Percentiles rank a stretch among this genome's conserved stretches.
Evolutionary conservation across 2,329 filamentous ascomycete genomes (phyloP).

Genomic region (Curvularia lunata): DNA sequence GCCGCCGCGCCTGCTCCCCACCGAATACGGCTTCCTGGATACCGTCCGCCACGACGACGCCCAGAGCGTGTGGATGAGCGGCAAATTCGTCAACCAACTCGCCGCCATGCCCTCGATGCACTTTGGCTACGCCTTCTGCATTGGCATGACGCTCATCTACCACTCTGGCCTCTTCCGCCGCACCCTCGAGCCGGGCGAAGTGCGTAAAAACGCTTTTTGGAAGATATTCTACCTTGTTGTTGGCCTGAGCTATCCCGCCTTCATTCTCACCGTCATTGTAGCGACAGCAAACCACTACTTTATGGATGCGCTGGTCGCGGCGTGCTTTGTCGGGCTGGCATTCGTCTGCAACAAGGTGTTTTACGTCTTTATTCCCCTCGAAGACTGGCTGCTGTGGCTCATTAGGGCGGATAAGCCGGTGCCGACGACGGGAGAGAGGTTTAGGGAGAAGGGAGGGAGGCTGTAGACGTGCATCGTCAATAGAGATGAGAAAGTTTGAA

Average conservation of each 20-base stretch:
- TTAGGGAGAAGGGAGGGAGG: slow-evolving; percentile 46
- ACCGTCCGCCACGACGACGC: slow-evolving; percentile 57
- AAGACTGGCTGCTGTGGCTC: slow-evolving; percentile 58
- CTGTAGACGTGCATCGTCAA: slow-evolving; percentile 19
- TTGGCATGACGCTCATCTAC: slow-evolving; percentile 60
- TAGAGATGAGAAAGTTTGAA: too few relatives aligned
- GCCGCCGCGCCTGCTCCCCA: slow-evolving; percentile 57
- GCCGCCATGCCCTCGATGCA: slow-evolving; percentile 60
- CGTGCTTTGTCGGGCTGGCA: slow-evolving; percentile 55
- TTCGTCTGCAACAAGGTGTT: slow-evolving; percentile 60
- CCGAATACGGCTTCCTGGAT: slow-evolving; percentile 55
- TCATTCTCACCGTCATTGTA: slow-evolving; percentile 64
- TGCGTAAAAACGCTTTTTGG: slow-evolving; percentile 51
- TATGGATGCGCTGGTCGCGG: slow-evolving; percentile 61
- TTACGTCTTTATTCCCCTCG: slow-evolving; percentile 58
- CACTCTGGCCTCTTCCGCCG: slow-evolving; percentile 58
- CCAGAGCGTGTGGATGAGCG: slow-evolving; percentile 55
- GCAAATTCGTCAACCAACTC: slow-evolving; percentile 55
- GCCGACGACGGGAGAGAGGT: slow-evolving; percentile 60
- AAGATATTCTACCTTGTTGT: slow-evolving; percentile 55
- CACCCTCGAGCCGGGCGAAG: slow-evolving; percentile 51
- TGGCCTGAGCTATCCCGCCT: slow-evolving; percentile 60
- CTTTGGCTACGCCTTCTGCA: slow-evolving; percentile 62
- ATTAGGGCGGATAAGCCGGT: slow-evolving; percentile 61
- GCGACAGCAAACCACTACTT: slow-evolving; percentile 69